Evolutionary conservation across 1,284 basidiomycete genomes (phyloP), one percentile per base, ranked within the genome.

Genomic region (Leccinum pachyderme): DNA sequence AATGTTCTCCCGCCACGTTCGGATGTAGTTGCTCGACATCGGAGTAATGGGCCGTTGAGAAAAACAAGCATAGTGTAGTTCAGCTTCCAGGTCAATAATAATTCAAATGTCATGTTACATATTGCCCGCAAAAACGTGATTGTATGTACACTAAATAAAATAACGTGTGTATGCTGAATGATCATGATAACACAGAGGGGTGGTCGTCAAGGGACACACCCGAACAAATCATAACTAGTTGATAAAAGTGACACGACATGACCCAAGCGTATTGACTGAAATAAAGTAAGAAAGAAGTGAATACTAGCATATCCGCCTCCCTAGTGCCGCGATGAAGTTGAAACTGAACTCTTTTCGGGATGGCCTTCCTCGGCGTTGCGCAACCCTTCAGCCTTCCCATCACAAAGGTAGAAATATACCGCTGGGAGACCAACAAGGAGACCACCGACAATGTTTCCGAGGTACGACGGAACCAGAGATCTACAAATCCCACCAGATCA

Each of bases 381-480:
- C 33, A 78, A 60, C 12, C 71, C 75, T 22, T 64, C 72, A 7
- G 69, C 73, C 28, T 70, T 65, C 68, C 77, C 80, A 63, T 85
- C 81, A n/a, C 67, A 62, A 4, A 86, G 76, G 61, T 82, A 83
- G 71, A 84, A 83, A 64, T 85, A 86, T 7, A 75, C 70, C 1
- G 78, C 82, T 8, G 86, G 86, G 2, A 87, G 63, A 11, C 74
- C 85, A 31, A 90, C 83, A 43, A 87, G 71, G 33, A 85, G 70
- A 7, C 77, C 88, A 5, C 88, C 88, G 15, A 89, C 72, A 37
- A 85, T 78, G 71, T 90, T 90, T 31, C 88, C 87, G 50, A 89
- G 59, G 67, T 81, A 84, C 1, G 85, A 69, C 0, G 87, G 83
- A 59, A 90, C 82, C 49, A 90, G 68, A 4, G 86, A 87, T 62